Base-by-base conservation (phyloP, 2,329 filamentous ascomycete genomes). In the Pseudogymnoascus sp. region DNA sequence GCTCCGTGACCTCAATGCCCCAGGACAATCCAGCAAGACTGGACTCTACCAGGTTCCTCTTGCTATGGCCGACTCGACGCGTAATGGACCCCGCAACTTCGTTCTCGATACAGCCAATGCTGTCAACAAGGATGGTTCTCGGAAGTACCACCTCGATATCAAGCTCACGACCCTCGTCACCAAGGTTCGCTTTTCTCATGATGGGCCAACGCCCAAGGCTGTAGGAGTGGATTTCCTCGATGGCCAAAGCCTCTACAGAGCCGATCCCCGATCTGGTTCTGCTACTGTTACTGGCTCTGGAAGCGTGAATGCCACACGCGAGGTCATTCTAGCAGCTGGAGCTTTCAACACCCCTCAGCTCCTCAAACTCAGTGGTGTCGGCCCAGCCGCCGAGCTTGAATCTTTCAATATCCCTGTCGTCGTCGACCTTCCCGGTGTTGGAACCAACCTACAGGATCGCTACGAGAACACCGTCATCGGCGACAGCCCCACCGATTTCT, bases 361-460 rank as follows among this genome's bases (percentile, higher is more conserved):
- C 62, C 75, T 81, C 15, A 78, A 80, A 71, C 73, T 79, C 11
- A 78, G 75, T 33, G 79, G 79, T 21, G 70, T 81, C 60, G 79
- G 79, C 1, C 74, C 76, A 9, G 71, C 69, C n/a, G 70, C 66
- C 1, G 76, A 79, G 69, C 74, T 80, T 15, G 53, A 69, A 35
- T 66, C 67, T 33, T 70, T 81, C 68, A 72, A 75, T 21, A 86
- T 87, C 65, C 73, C 77, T 1, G 77, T 85, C 8, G 69, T 86
- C 47, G 74, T 76, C 2, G 78, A 88, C 69, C 77, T 86, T 1
- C 85, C 84, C 0, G 86, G 84, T 57, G 85, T 89, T 10, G 87
- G 86, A 28, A 79, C 77, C 40, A 87, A 87, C 72, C 75, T 87
- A 0, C 78, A 83, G 70, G 83, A 87, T 72, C 81, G 81, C 64